phyloP scores from a whole-genome alignment of 768 basidiomycete genomes.

The Mycena galopus region DNA sequence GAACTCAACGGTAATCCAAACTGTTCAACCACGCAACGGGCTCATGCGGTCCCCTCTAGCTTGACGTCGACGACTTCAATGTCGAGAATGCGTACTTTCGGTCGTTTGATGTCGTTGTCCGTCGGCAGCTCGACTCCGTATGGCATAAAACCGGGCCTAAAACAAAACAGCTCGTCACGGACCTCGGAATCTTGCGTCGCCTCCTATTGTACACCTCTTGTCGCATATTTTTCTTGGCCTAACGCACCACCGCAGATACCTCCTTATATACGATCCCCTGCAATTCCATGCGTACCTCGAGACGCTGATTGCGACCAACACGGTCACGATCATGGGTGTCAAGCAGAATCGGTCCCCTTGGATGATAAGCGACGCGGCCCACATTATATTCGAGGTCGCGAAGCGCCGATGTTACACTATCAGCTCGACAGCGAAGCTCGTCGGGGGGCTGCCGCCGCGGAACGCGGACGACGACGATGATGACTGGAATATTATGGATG shows the following conservation, averaged over 20 bases:
- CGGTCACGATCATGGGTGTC: constrained; percentile 60
- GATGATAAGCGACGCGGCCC: constrained; percentile 94
- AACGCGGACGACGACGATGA: constrained; percentile 74
- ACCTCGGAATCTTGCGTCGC: constrained; percentile 86
- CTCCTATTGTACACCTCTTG: constrained; percentile 76
- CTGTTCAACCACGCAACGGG: constrained; percentile 13
- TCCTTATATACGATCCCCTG: constrained; percentile 91
- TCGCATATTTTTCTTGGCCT: neutral
- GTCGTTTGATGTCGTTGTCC: constrained; percentile 90
- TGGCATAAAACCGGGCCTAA: constrained; percentile 97
- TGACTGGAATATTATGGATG: constrained; percentile 80
- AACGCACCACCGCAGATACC: constrained; percentile 64
- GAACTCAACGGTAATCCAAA: constrained; percentile 65
- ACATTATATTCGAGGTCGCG: constrained; percentile 85
- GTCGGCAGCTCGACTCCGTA: constrained; percentile 90
- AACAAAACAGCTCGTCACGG: constrained; percentile 92
- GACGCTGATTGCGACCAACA: constrained; percentile 77
- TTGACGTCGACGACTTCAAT: constrained; percentile 93
- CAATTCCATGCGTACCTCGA: constrained; percentile 94
- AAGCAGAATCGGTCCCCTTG: constrained; percentile 84
- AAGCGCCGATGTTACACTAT: constrained; percentile 85
- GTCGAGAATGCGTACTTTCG: constrained; percentile 95
- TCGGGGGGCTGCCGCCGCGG: constrained; percentile 45
- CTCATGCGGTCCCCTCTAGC: constrained; percentile 57
- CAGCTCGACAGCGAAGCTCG: constrained; percentile 41